Conservation (phyloP, 2,329 filamentous ascomycete genomes). For the Waltergamsia citrina region DNA sequence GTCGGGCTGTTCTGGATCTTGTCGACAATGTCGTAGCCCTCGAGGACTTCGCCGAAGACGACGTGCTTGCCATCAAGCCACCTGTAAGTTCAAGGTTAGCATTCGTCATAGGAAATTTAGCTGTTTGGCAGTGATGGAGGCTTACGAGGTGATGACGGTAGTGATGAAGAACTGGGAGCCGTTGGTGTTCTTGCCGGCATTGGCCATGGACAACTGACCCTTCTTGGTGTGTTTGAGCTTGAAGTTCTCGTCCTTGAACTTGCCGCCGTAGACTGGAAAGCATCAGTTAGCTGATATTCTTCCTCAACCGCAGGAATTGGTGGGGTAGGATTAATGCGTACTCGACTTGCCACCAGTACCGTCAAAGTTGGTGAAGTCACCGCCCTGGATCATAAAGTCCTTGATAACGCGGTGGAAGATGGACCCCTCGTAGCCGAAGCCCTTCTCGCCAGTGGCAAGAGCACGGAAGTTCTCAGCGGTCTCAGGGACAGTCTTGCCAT, state of each 20-base stretch:
- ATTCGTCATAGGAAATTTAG: neutral
- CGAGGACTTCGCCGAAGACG: conserved; percentile 81
- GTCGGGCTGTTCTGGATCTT: conserved; percentile 69
- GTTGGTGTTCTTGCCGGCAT: conserved; percentile 77
- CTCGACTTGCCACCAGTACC: conserved; percentile 80
- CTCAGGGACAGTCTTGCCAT: conserved; percentile 80
- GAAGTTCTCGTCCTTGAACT: conserved; percentile 89
- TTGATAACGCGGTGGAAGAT: conserved; percentile 87
- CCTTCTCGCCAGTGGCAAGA: conserved; percentile 78
- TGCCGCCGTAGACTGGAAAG: conserved; percentile 63
- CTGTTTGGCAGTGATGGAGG: conserved; percentile 4
- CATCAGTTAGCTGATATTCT: neutral
- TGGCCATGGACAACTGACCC: conserved; percentile 78
- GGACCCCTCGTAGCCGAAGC: conserved; percentile 73
- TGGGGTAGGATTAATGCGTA: no score
- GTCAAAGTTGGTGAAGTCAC: conserved; percentile 77
- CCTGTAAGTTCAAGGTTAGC: conserved; percentile 23
- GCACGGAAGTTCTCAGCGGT: conserved; percentile 66
- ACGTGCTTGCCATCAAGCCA: conserved; percentile 82
- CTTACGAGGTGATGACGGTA: conserved; percentile 66
- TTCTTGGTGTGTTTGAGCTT: conserved; percentile 88
- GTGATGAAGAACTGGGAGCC: conserved; percentile 90
- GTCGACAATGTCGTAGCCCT: conserved; percentile 73
- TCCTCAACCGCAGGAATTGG: no score
- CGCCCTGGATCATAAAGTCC: conserved; percentile 86